Conservation (phyloP, 805 yeast genomes). For the Blastobotrys parvus region DNA sequence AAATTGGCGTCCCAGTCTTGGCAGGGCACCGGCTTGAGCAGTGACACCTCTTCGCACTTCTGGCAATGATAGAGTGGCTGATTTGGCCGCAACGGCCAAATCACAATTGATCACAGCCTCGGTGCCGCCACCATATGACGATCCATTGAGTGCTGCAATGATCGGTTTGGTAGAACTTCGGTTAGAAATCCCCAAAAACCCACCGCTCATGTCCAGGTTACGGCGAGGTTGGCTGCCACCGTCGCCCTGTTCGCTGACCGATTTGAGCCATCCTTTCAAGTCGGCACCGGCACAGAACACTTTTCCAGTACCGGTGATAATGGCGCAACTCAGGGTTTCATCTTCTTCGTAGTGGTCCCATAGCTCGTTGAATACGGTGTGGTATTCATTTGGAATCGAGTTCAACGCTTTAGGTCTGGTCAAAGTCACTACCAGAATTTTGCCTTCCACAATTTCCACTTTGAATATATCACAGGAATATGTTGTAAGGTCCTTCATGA, state of each 20-base stretch:
- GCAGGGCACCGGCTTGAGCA: constrained; percentile 23
- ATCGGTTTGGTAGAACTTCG: constrained; percentile 19
- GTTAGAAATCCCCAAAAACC: constrained; percentile 21
- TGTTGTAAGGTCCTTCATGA: constrained; percentile 1
- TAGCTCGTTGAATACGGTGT: constrained; percentile 10
- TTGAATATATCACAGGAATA: constrained; percentile 10
- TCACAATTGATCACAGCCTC: constrained; percentile 23
- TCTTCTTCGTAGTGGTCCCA: constrained; percentile 19
- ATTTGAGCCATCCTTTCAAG: constrained; percentile 17
- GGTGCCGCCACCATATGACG: constrained; percentile 24
- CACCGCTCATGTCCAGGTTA: neutral
- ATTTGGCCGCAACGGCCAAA: constrained; percentile 19
- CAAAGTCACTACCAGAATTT: constrained; percentile 15
- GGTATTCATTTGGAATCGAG: constrained; percentile 14
- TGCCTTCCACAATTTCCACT: constrained; percentile 10
- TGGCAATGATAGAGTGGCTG: constrained; percentile 20
- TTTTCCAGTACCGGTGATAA: constrained; percentile 21
- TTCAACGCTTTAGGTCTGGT: constrained; percentile 14
- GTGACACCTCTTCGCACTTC: constrained; percentile 22
- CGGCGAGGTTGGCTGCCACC: neutral
- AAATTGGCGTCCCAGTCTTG: constrained; percentile 18
- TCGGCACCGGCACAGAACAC: constrained; percentile 27
- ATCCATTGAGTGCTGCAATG: constrained; percentile 23
- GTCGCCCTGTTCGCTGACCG: constrained; percentile 2
- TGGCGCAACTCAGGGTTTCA: constrained; percentile 15